Evolutionary conservation across 768 basidiomycete species (phyloP), one percentile per base, ranked within the genome.

Genomic region (Pleurotus cornucopiae): DNA sequence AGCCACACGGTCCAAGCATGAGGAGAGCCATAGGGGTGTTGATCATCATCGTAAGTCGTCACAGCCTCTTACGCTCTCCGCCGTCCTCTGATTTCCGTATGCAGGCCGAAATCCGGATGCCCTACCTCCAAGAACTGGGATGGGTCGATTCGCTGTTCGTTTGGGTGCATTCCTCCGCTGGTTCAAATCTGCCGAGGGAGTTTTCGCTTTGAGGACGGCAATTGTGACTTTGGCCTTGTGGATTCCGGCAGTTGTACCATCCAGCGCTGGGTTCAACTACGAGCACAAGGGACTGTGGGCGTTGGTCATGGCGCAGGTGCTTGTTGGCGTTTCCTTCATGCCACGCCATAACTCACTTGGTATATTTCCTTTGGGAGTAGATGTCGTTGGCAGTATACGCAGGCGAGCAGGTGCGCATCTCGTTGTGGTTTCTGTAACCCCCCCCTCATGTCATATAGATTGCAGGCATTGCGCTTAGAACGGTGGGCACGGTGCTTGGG

Each of bases 281-380:
- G 58, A 62, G 2, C 59, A 78, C 52, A 78, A 76, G 55, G 78
- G 78, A 4, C 53, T 82, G 3, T 84, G 78, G 81, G 80, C 80
- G 3, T 66, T 84, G 47, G 81, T 84, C 62, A 84, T 83, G 79
- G 77, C 80, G 0, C 84, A 85, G 49, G 49, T 34, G 23, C 25
- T 23, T 52, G 6, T 5, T 26, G 6, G 7, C 26, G 26, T 26
- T 26, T 26, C 26, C 26, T 26, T 26, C 20, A 20, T 20, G 20
- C 20, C 20, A 20, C 20, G 20, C 20, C 20, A 20, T 20, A 20
- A 20, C 20, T 20, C 2, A 20, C 20, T 20, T 20, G 20, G 20
- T 20, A 20, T 20, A 20, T 20, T 30, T 37, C 11, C 34, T 11
- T 51, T n/a, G 49, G 9, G 37, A 39, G n/a, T 40, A 52, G 60